Conservation (phyloP, 192 early-diverging fungal genomes). For the Backusella australiensis region DNA sequence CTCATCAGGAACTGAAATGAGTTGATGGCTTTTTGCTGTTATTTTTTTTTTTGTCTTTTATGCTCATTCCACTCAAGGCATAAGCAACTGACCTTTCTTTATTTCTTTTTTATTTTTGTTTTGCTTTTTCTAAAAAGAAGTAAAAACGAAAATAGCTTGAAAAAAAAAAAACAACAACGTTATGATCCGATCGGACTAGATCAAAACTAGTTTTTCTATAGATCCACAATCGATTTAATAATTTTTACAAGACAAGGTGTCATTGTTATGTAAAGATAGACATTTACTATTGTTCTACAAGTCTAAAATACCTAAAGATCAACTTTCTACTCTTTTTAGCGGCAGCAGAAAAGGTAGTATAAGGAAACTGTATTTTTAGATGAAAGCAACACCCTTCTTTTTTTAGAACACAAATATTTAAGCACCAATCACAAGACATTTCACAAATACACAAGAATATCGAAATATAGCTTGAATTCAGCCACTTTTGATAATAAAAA, state of each 20-base stretch:
- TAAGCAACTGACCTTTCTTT: not conserved
- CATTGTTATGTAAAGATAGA: not conserved
- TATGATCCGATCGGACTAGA: not conserved
- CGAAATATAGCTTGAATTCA: not conserved
- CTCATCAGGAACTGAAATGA: not conserved
- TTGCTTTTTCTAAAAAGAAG: not conserved
- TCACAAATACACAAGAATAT: not conserved
- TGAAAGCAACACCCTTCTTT: not conserved
- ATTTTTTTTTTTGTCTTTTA: not conserved
- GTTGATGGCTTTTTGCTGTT: not conserved
- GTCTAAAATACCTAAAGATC: not conserved
- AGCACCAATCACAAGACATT: not conserved
- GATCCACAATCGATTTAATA: not conserved
- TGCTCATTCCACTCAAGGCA: not conserved
- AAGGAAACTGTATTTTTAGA: not conserved
- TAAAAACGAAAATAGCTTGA: not conserved
- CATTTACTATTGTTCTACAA: not conserved
- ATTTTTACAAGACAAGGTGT: not conserved
- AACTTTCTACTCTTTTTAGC: not conserved
- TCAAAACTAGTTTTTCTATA: not conserved
- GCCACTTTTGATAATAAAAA: not conserved
- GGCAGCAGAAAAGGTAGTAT: not conserved
- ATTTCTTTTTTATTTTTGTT: not conserved
- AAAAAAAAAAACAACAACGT: not conserved
- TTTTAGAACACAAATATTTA: slow-evolving; percentile 1